Base-by-base conservation (phyloP, 768 basidiomycete genomes). In the Mycena olivaceomarginata region DNA sequence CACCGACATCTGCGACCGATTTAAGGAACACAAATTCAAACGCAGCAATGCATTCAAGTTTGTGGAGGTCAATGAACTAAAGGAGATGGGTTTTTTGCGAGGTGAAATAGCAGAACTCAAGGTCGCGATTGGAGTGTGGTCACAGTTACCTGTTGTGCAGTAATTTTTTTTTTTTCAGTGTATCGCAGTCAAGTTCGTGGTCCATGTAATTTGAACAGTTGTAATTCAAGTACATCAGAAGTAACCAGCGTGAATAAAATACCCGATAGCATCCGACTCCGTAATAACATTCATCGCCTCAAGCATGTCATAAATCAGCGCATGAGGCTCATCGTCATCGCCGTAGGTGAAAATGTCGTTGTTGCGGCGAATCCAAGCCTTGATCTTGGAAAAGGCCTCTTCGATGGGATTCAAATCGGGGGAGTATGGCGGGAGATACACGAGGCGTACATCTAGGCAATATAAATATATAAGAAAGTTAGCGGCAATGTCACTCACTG, bases 211-310 rank as follows among this genome's bases (percentile, higher is more conserved):
- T 12, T 31, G 8, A 51, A 40, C 11, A 20, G 37, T 48, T 39
- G 13, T 62, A 72, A 51, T 31, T 60, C 68, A 80, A 43, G 43
- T 60, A 45, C 56, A 68, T 66, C 59, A 82, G 62, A 83, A 83
- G 53, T 86, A 87, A 5, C 85, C 84, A 16, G 83, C 81, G 78
- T 86, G 83, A 62, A 81, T 77, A 67, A 85, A 84, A 70, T 85
- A 87, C 2, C 85, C 82, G 1, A 67, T 51, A 10, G 82, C 82
- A 81, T 86, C 85, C 1, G 77, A 56, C 5, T 70, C 53, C 43
- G 82, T 84, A 20, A 86, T 79, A 41, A 84, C 73, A 4, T 84
- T 78, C 71, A 82, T 80, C 8, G 80, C 81, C 62, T 81, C 77
- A 2, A 68, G 77, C 80, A 86, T 81, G 62, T 85, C 81, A 78